Evolutionary conservation across 129 eudicot species (phyloP).

Genomic region (carrot (Daucus carota)): DNA sequence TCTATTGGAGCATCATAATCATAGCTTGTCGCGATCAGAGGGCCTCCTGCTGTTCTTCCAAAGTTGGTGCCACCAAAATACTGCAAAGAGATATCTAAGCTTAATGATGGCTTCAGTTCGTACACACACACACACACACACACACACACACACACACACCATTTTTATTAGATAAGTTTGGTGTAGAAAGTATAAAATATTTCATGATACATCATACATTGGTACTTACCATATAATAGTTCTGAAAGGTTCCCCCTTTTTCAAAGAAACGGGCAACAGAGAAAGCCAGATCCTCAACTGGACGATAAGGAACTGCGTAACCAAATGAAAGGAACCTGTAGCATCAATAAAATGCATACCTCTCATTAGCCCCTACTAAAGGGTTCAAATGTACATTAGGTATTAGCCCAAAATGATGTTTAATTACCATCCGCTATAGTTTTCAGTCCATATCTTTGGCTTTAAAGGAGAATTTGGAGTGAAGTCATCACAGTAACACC

Average conservation of each 20-base stretch:
- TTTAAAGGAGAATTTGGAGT: conserved; percentile 61
- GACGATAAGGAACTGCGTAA: conserved; percentile 60
- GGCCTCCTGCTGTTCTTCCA: conserved; percentile 87
- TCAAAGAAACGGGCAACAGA: conserved; percentile 70
- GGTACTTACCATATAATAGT: conserved; percentile 65
- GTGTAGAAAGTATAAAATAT: not conserved
- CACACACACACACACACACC: not conserved
- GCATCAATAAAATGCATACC: not conserved
- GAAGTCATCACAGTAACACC: conserved; percentile 66
- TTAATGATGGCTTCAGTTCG: not conserved
- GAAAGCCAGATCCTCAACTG: conserved; percentile 77
- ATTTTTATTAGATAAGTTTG: not conserved
- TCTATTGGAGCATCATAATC: conserved; percentile 84
- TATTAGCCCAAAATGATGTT: not conserved
- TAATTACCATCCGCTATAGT: conserved; percentile 70
- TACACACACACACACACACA: not conserved
- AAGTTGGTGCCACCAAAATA: conserved; percentile 89
- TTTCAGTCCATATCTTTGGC: conserved; percentile 85
- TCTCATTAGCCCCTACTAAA: not conserved
- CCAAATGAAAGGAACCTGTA: conserved; percentile 82
- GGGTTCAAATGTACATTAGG: not conserved
- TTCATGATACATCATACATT: conserved; percentile 15
- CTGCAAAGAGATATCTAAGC: conserved; percentile 24
- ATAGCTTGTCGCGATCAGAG: conserved; percentile 76
- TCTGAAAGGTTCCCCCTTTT: conserved; percentile 70